phyloP scores from a whole-genome alignment of 805 yeast genomes.

The Diddensiella caesifluorescens region DNA sequence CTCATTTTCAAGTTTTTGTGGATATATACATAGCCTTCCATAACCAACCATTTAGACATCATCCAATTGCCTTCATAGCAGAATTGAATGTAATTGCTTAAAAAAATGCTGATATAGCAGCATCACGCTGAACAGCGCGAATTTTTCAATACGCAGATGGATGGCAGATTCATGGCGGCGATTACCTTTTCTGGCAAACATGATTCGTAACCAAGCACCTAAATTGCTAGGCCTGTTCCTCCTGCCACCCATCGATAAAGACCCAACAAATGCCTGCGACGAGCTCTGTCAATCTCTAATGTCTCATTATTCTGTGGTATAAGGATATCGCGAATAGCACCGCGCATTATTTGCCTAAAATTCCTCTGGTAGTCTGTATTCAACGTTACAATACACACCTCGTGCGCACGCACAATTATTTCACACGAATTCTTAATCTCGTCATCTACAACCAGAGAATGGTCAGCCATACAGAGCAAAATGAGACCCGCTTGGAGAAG shows the following conservation, averaged over 20 bases:
- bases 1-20: too few relatives aligned
- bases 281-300: conserved; percentile 5
- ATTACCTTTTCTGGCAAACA: too few relatives aligned
- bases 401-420: conserved; percentile 30
- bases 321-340: conserved; percentile 20
- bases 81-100: too few relatives aligned
- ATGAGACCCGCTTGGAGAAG: conserved; percentile 26
- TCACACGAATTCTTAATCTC: conserved; percentile 28
- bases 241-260: conserved; percentile 12
- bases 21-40: too few relatives aligned
- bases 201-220: too few relatives aligned
- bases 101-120: too few relatives aligned
- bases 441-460: conserved; percentile 14
- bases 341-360: conserved; percentile 28
- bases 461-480: conserved; percentile 25
- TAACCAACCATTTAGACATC: too few relatives aligned
- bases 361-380: conserved; percentile 31
- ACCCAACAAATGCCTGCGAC: conserved; percentile 10
- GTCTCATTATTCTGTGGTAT: not conserved
- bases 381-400: conserved; percentile 31
- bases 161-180: too few relatives aligned
- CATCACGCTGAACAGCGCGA: too few relatives aligned
- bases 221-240: conserved; percentile 15
- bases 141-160: too few relatives aligned
- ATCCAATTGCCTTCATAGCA: too few relatives aligned